Percentiles rank a stretch among this genome's conserved stretches.
These are phyloP conservation scores for Talaromyces sp. DNA, from an alignment of 2,329 filamentous ascomycete species.

Conservation along the genomic window DNA sequence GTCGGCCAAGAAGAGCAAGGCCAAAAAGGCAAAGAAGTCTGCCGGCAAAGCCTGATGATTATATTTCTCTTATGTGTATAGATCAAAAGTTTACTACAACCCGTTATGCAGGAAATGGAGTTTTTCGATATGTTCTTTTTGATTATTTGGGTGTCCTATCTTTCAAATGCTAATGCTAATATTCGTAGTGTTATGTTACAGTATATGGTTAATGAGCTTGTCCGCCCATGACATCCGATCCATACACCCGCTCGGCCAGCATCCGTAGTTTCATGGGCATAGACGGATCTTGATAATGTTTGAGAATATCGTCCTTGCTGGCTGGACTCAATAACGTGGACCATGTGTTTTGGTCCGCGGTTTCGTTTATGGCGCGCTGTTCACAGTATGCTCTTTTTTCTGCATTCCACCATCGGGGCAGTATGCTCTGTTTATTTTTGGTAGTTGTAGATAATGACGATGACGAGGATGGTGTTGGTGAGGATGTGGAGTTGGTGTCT, in stretches of 20 bases:
- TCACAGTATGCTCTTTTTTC: conserved; percentile 41
- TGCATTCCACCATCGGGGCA: conserved; percentile 47
- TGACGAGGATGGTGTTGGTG: conserved; percentile 5
- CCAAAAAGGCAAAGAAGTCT: conserved; percentile 27
- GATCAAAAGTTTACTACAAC: conserved; percentile 1
- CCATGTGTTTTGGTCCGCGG: conserved; percentile 22
- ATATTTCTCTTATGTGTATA: not conserved
- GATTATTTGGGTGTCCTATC: not conserved
- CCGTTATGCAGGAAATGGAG: not conserved
- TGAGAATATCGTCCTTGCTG: conserved; percentile 37
- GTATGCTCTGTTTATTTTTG: conserved; percentile 22
- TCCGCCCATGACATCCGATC: conserved; percentile 20
- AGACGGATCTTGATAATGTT: conserved; percentile 42
- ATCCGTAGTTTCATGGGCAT: conserved; percentile 53
- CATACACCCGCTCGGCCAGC: conserved; percentile 44
- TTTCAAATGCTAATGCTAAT: not conserved
- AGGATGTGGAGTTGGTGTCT: conserved; percentile 5
- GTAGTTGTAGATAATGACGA: not conserved
- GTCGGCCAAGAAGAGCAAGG: conserved; percentile 15
- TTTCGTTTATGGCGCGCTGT: conserved; percentile 28
- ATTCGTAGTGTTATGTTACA: not conserved
- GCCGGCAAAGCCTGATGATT: conserved; percentile 30
- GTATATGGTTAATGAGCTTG: not conserved
- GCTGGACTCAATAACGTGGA: conserved; percentile 26
- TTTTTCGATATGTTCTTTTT: not conserved